Base-by-base conservation (phyloP, 2,329 filamentous ascomycete species). In the Fusarium sp. region DNA sequence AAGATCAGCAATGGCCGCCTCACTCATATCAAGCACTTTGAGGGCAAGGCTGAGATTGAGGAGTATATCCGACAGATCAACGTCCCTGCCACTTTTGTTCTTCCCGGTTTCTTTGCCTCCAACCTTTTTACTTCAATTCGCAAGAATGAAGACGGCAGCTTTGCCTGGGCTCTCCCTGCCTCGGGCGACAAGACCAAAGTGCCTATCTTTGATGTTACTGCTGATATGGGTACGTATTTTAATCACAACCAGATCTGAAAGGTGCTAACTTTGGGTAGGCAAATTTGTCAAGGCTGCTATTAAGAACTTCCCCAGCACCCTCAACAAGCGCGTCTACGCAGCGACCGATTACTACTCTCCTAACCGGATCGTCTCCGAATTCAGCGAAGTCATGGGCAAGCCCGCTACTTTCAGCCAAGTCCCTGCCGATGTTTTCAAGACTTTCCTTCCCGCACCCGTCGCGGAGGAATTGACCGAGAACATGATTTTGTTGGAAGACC, bases 31-130 rank as follows among this genome's bases (percentile, higher is more conserved):
- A 62, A 76, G 47, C 82, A 85, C 58, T 90, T 90, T 61, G 87
- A 89, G 68, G 78, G 77, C 60, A 90, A 90, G 73, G 84, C 85
- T 27, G 76, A 83, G 32, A 81, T 86, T 14, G 86, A 88, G 66
- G 62, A 79, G n/a, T 88, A 89, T 65, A 87, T 89, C 56, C 83
- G 84, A 13, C 56, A 70, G 0, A 76, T 83, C 3, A 81, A 80
- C 0, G 75, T 89, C 4, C 81, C 82, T 2, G 80, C 79, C 13
- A 82, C 85, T 0, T 88, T 88, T 72, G 82, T 85, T 58, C 76
- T 82, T 4, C 82, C 84, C 0, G 87, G 81, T 0, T 79, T 78
- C 32, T 90, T 87, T 70, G 87, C 88, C 83, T 81, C 83, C 60
- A 88, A 87, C 62, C 55, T 79, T 15, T 62, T 75, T 2, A 55